Conservation (phyloP, 2,329 filamentous ascomycete genomes). For the Aspergillus novoparasiticus region DNA sequence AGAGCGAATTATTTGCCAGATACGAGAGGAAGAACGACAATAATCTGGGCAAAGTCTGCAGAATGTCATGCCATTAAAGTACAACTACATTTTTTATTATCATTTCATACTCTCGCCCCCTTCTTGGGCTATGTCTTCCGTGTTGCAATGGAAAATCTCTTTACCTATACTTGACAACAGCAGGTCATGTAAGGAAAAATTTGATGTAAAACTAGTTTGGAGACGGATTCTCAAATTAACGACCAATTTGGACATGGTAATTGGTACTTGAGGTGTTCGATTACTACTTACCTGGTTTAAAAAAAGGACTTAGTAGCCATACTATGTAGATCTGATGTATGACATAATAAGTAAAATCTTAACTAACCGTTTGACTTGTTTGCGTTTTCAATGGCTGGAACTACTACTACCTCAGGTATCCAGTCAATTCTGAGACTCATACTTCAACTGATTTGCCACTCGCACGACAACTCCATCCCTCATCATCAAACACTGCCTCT, state of each 20-base stretch:
- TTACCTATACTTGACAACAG: neutral
- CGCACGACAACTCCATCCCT: slow-evolving; percentile 12
- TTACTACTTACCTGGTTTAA: neutral
- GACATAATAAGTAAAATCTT: slow-evolving; percentile 6
- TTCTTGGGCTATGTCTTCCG: neutral
- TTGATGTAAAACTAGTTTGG: neutral
- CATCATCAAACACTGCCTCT: neutral
- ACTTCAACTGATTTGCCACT: slow-evolving; percentile 20
- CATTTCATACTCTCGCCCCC: neutral
- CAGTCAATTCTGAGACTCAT: neutral
- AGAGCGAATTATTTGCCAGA: slow-evolving; percentile 53
- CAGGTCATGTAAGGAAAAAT: neutral
- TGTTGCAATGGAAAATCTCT: neutral
- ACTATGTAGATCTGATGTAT: neutral
- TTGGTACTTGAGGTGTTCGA: neutral
- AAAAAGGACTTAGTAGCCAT: too few relatives aligned
- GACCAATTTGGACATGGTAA: neutral
- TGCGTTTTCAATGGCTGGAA: slow-evolving; percentile 11
- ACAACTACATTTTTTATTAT: neutral
- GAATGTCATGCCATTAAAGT: neutral
- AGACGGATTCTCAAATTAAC: neutral
- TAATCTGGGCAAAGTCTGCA: neutral
- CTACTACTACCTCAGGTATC: neutral
- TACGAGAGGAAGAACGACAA: slow-evolving; percentile 26
- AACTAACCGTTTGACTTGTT: slow-evolving; percentile 20